Base-by-base conservation (phyloP, 139 green algal species). In the Chlorella vulgaris region DNA sequence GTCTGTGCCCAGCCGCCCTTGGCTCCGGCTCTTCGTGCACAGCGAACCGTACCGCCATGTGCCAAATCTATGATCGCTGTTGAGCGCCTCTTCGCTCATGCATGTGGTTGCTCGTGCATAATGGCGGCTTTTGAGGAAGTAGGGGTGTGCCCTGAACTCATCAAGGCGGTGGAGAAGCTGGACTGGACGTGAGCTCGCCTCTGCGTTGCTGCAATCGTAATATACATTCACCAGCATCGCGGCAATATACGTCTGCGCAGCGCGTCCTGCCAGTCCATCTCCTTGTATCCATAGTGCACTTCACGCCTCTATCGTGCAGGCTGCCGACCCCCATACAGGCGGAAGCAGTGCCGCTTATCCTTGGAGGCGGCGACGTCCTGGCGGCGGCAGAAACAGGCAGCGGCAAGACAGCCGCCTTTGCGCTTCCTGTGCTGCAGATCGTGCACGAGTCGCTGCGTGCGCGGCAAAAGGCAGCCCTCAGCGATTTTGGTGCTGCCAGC, bases 351-450 rank as follows among this genome's bases (percentile, higher is more conserved):
- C 93, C 93, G 0, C 85, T 97, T 6, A 93, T 96, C 40, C 88
- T 97, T 10, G 91, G 91, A 1, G 94, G 94, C 4, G 94, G 94
- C 35, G 95, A 98, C 86, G 88, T 98, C 7, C 91, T 97, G 91
- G 94, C 94, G 38, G 94, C 94, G 19, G 95, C 95, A 21, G 94
- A 98, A 79, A 98, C 95, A 2, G 95, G 95, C 74, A 95, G 89
- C 69, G 95, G 95, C 78, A 98, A 98, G 87, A 98, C 95, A 10
- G 90, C 90, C 28, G 91, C 94, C 33, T 97, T 97, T 86, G 92
- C 86, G n/a, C 87, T 98, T 60, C 95, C 95, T 0, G 81, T 98
- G 6, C 75, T 98, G 40, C 74, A 80, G 19, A 69, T 80, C 28
- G 74, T 80, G 55, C 74, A 80, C 55, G 74, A 80, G 55, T 53